Evolutionary conservation across 805 yeast species (phyloP).

Genomic region (Grigorovia transvaalensis): DNA sequence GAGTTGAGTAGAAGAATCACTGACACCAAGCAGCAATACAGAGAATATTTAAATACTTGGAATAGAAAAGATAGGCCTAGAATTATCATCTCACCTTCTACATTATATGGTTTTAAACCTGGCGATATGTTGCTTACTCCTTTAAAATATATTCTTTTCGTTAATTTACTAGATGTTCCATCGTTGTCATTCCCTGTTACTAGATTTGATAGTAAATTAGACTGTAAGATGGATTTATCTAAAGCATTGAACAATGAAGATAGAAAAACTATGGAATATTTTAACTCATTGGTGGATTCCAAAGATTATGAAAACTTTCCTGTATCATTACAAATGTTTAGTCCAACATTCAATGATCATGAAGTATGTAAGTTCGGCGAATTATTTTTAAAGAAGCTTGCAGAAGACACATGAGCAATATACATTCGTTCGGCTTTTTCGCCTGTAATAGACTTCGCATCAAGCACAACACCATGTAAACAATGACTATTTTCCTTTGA

Average conservation of each 20-base stretch:
- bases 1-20: slow-evolving; percentile 7
- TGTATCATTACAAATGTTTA: slow-evolving; percentile 9
- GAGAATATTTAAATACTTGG: slow-evolving; percentile 9
- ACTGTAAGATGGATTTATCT: slow-evolving; percentile 3
- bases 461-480: too few relatives aligned
- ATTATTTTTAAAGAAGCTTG: neutral
- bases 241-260: slow-evolving; percentile 8
- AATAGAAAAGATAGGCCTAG: slow-evolving; percentile 6
- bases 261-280: slow-evolving; percentile 6
- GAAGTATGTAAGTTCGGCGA: slow-evolving; percentile 12
- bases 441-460: too few relatives aligned
- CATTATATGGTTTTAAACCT: slow-evolving; percentile 9
- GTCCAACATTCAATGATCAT: slow-evolving; percentile 11
- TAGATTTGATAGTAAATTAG: slow-evolving; percentile 3
- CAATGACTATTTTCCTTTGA: too few relatives aligned
- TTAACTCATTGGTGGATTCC: slow-evolving; percentile 7
- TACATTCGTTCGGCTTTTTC: too few relatives aligned
- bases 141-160: slow-evolving; percentile 9
- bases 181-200: slow-evolving; percentile 9
- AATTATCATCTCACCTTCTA: slow-evolving; percentile 7
- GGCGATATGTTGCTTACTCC: slow-evolving; percentile 12
- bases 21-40: slow-evolving; percentile 7
- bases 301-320: slow-evolving; percentile 9
- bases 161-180: slow-evolving; percentile 11
- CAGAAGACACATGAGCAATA: neutral